phyloP scores from a whole-genome alignment of 768 basidiomycete genomes.

The Phlebiopsis gigantea region DNA sequence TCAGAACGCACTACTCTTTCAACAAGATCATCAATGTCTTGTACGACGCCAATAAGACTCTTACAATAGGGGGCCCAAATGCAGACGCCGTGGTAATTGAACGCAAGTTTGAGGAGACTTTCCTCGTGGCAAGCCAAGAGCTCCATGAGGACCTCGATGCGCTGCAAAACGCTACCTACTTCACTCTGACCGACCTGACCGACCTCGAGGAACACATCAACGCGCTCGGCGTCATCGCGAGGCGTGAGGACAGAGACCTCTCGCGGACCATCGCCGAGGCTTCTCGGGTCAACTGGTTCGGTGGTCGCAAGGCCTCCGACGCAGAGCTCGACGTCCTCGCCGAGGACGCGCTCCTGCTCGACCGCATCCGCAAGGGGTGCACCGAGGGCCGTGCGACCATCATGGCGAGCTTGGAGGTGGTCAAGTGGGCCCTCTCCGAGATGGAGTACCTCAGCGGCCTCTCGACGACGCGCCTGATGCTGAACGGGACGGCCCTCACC shows the following conservation, averaged over 20 bases:
- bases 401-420: not conserved
- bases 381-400: not conserved
- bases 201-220: not conserved
- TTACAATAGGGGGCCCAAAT: not conserved
- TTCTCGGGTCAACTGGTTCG: not conserved
- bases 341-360: not conserved
- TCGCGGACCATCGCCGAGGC: not conserved
- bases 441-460: slow-evolving; percentile 1
- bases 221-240: not conserved
- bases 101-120: not conserved
- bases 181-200: not conserved
- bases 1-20: not conserved
- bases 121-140: not conserved
- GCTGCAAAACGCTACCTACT: slow-evolving; percentile 1
- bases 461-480: not conserved
- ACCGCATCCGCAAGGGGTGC: not conserved
- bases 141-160: not conserved
- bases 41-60: not conserved
- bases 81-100: not conserved
- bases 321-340: not conserved
- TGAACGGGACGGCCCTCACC: not conserved
- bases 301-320: not conserved
- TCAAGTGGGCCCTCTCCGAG: not conserved
- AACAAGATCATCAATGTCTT: not conserved
- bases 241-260: not conserved